Conservation (phyloP, 768 basidiomycete genomes). For the Tulasnella sp. region DNA sequence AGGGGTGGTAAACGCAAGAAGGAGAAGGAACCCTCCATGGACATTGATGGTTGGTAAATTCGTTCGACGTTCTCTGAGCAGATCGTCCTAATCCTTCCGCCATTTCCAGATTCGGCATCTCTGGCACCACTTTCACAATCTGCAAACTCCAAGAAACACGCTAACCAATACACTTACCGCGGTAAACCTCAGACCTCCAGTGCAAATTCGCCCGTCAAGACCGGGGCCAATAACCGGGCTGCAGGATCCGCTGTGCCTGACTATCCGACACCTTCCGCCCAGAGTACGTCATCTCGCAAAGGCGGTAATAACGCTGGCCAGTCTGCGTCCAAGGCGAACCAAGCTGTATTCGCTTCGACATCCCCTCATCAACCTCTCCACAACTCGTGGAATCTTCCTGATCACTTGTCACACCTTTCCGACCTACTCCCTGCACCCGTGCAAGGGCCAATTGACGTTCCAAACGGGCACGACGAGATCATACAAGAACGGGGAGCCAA, state of each 20-base stretch:
- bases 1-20: slow-evolving; percentile 7
- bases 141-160: slow-evolving; percentile 15
- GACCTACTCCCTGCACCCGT: slow-evolving; percentile 15
- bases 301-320: too few relatives aligned
- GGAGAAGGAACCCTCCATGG: slow-evolving; percentile 16
- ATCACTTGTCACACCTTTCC: slow-evolving; percentile 18
- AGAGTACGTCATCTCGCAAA: not conserved
- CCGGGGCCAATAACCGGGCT: not conserved
- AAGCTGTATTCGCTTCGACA: slow-evolving; percentile 11
- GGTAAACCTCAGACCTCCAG: not conserved
- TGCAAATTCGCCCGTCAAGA: not conserved
- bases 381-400: slow-evolving; percentile 15
- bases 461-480: slow-evolving; percentile 5
- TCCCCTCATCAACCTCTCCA: slow-evolving; percentile 10
- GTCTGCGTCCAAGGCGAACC: not conserved
- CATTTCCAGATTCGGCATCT: not conserved
- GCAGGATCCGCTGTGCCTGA: slow-evolving; percentile 9
- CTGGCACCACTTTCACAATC: not conserved
- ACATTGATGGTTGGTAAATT: slow-evolving; percentile 11
- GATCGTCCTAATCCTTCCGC: not conserved
- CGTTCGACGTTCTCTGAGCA: not conserved
- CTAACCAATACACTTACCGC: slow-evolving; percentile 19
- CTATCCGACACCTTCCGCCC: not conserved
- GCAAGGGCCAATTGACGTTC: slow-evolving; percentile 15
- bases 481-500: slow-evolving; percentile 16